phyloP scores from a whole-genome alignment of 2,329 filamentous ascomycete species.

The Beauveria caledonica region DNA sequence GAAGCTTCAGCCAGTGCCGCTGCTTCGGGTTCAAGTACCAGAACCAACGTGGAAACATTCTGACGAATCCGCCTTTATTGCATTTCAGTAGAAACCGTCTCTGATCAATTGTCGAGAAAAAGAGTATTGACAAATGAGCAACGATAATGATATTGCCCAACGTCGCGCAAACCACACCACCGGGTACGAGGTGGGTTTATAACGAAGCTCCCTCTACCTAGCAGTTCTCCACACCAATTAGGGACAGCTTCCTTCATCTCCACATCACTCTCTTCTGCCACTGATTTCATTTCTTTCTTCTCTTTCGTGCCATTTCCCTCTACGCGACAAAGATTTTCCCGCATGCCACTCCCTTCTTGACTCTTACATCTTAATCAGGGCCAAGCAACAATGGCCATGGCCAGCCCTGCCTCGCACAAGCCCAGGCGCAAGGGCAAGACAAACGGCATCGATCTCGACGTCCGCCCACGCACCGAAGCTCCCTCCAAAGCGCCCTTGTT shows the following conservation, averaged over 20 bases:
- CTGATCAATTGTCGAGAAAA: too few relatives aligned
- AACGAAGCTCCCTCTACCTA: neutral
- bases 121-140: too few relatives aligned
- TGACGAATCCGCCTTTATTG: too few relatives aligned
- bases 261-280: constrained; percentile 3
- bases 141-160: too few relatives aligned
- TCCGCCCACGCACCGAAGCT: constrained; percentile 28
- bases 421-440: constrained; percentile 51
- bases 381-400: constrained; percentile 32
- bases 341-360: neutral
- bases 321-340: neutral
- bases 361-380: neutral
- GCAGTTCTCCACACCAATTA: constrained; percentile 2
- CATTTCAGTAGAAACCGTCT: too few relatives aligned
- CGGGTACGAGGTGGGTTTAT: neutral
- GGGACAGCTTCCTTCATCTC: constrained; percentile 1
- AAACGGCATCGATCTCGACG: constrained; percentile 30
- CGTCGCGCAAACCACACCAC: too few relatives aligned
- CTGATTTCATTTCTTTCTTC: neutral
- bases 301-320: neutral
- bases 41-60: too few relatives aligned
- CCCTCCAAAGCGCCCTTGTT: constrained; percentile 62
- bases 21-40: too few relatives aligned
- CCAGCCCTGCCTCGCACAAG: constrained; percentile 48
- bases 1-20: too few relatives aligned